A percentile compares a stretch with the other conserved stretches of the same genome.
Evolutionary conservation across 345 rosid species (phyloP).

Genomic region (Lepidium aucheri): DNA sequence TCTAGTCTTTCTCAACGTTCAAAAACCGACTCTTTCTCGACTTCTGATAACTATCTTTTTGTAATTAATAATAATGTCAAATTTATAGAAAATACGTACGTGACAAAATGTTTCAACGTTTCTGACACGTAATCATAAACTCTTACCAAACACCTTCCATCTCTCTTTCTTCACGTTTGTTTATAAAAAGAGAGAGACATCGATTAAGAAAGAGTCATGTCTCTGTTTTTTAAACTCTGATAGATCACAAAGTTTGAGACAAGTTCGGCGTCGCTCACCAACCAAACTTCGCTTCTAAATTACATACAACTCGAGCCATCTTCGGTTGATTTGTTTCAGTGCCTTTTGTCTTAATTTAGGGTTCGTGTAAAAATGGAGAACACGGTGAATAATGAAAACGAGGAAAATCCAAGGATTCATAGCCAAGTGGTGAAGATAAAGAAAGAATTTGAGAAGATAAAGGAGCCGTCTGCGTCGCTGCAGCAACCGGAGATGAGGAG

Average conservation of each 20-base stretch:
- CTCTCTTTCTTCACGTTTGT: not conserved
- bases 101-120: not conserved
- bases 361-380: slow-evolving; percentile 17
- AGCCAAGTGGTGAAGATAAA: slow-evolving; percentile 62
- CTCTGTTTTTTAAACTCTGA: no score
- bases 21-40: not conserved
- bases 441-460: slow-evolving; percentile 43
- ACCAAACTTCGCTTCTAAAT: no score
- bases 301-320: no score
- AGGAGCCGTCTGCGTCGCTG: slow-evolving; percentile 29
- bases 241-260: no score
- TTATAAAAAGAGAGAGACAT: no score
- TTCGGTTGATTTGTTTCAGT: not conserved
- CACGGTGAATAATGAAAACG: slow-evolving; percentile 1
- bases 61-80: slow-evolving; percentile 1
- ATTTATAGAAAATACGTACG: not conserved
- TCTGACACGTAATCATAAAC: slow-evolving; percentile 19
- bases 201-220: no score
- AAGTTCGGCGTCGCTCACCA: no score
- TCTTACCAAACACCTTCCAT: slow-evolving; percentile 2
- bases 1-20: slow-evolving; percentile 6
- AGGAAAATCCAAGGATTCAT: slow-evolving; percentile 35
- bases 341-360: not conserved
- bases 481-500: slow-evolving; percentile 41
- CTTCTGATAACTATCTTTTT: not conserved